Percentiles rank a stretch among this genome's conserved stretches.
Conservation (phyloP, 257 asterid genomes). For the Fraxinus cuspidata region DNA sequence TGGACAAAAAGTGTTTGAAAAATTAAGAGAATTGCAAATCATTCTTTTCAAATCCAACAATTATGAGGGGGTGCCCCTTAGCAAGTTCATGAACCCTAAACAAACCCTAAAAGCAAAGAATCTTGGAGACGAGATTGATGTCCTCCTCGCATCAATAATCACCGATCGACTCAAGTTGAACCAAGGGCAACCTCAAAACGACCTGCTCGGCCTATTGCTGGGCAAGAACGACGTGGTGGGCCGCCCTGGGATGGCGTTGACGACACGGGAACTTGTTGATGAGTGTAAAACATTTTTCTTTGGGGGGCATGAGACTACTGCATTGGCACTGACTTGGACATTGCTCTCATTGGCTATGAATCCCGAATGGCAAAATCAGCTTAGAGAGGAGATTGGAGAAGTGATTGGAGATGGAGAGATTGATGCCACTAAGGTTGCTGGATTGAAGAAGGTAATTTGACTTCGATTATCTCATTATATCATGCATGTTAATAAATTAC, state of each 20-base stretch:
- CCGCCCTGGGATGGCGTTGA: slow-evolving; percentile 41
- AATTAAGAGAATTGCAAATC: slow-evolving; percentile 67
- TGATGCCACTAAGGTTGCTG: slow-evolving; percentile 56
- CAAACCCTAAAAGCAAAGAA: slow-evolving; percentile 47
- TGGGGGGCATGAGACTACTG: slow-evolving; percentile 89
- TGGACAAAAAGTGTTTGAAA: slow-evolving; percentile 57
- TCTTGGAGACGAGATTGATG: slow-evolving; percentile 69
- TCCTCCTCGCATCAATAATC: slow-evolving; percentile 51
- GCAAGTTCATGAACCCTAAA: slow-evolving; percentile 57
- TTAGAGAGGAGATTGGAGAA: slow-evolving; percentile 65
- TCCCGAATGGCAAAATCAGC: slow-evolving; percentile 65
- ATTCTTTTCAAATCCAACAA: slow-evolving; percentile 70
- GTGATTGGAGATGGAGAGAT: slow-evolving; percentile 55
- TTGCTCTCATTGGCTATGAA: slow-evolving; percentile 62
- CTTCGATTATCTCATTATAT: not conserved
- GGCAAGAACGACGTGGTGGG: slow-evolving; percentile 39
- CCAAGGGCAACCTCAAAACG: slow-evolving; percentile 26
- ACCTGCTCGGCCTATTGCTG: slow-evolving; percentile 62
- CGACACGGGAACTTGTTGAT: slow-evolving; percentile 66
- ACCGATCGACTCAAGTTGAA: slow-evolving; percentile 26
- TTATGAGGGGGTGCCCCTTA: slow-evolving; percentile 79
- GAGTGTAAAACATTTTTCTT: slow-evolving; percentile 95
- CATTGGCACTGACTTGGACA: slow-evolving; percentile 79
- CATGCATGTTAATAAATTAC: slow-evolving; percentile 7
- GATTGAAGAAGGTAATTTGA: slow-evolving; percentile 69